Evolutionary conservation across 371 early-diverging fungal species (phyloP), one percentile per base, ranked within the genome.

Genomic region (Syncephalastrum racemosum): DNA sequence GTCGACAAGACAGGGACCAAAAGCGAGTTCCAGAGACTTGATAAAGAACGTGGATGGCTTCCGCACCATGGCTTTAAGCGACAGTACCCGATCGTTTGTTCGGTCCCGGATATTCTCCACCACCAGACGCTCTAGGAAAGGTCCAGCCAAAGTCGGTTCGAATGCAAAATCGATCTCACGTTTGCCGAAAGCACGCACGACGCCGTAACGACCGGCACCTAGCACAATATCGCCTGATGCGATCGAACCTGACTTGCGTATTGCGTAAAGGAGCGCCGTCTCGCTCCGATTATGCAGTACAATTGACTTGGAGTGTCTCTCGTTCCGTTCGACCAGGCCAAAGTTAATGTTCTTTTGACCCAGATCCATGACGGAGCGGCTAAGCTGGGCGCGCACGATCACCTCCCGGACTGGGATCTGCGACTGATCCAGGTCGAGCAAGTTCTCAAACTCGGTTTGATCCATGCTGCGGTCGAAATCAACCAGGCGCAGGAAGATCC

Each of bases 291-390:
- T 98, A 50, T 94, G 86, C 23, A 98, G 81, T 1, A 96, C 84
- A 44, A 98, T 89, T 1, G 90, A 89, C 64, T 96, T 96, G 14
- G 88, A 85, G 59, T 93, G 85, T 0, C 85, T 68, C 67, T 97
- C 96, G 57, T 91, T 90, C 57, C 91, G 89, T 59, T 93, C 93
- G 52, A 98, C 79, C 13, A 83, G 67, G 13, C 99, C 99, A 70
- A 98, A 96, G 59, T 97, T 98, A 71, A 97, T 96, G 67, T 95
- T 92, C 68, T 90, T 92, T 67, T 98, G 99, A 12, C 95, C 95
- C 2, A 98, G 73, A 45, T 96, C 97, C 87, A 98, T 90, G 27
- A 89, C 80, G 2, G 95, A 91, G 18, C 91, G 80, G 59, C 89
- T 90, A 3, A 97, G 75, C 3, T 90, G 84, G 4, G 90, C 88